Base-by-base conservation (phyloP, 2,329 filamentous ascomycete genomes). In the Ceratocystis colombiana region DNA sequence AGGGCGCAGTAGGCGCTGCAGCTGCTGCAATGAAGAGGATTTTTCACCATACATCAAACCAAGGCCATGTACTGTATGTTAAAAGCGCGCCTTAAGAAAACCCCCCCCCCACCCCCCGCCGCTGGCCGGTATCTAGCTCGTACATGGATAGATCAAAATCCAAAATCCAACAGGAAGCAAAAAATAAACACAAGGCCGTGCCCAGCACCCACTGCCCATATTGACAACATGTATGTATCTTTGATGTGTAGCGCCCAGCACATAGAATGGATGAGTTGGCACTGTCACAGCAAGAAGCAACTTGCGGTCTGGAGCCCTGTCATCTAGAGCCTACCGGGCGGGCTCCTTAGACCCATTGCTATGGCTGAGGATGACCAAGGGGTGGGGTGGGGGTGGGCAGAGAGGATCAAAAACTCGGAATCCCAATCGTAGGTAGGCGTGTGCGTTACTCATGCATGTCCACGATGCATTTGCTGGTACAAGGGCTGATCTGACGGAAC, bases 241-340 rank as follows among this genome's bases (percentile, higher is more conserved):
- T 10, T 30, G 10, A 15, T 30, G 15, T 1, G 53, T 30, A 17
- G 28, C 17, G 30, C 53, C 53, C 53, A 57, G 53, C 53, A 57
- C 53, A 30, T 25, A 57, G 22, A 57, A 30, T 28, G 53, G 53
- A 30, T 57, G 53, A 57, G 53, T 8, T 57, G 53, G 53, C 53
- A 57, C 28, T 22, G 22, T 57, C 53, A 30, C 22, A 57, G 53
- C 53, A 28, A 57, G 17, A 28, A 57, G 30, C 28, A 57, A 57
- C 53, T 57, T 33, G 53, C 53, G 53, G 53, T 57, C 53, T 57
- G n/a, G 15, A 57, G 10, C 53, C 53, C 22, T 57, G 53, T n/a
- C 20, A 22, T 3, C 5, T 30, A 6, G 22, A 57, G 37, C 2
- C 53, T 57, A 15, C 22, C 15, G 4, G 28, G 22, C 10, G 4